Base-by-base conservation (phyloP, 2,329 filamentous ascomycete genomes). In the Colletotrichum lentis region DNA sequence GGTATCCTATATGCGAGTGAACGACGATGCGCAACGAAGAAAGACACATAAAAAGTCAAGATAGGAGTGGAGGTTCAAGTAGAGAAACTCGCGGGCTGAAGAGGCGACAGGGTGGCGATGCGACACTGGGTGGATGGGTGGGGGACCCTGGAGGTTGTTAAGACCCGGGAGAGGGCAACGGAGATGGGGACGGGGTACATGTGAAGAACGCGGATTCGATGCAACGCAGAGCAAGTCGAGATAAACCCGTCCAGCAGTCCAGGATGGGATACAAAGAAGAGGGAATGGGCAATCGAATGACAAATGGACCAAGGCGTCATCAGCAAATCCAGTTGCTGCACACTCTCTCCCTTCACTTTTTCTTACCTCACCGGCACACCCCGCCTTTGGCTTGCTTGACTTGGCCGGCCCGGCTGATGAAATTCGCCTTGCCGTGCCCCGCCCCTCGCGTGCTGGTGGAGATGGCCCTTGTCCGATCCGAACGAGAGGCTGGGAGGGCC, bases 51-150 rank as follows among this genome's bases (percentile, higher is more conserved):
- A 5, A 59, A 37, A 22, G 11, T 49, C 4, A 31, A 57, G 16
- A 22, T 35, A 57, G 61, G 27, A n/a, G 6, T 31, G 18, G 35
- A n/a, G 18, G 12, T 43, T 5, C 18, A 41, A 61, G 18, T 41
- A 55, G 37, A 41, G 53, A 41, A 60, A 56, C 22, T 68, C 16
- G 35, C 39, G 18, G 31, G 20, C 16, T 52, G 35, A 46, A 52
- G 10, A 66, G 31, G 50, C 14, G 41, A 50, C 24, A 37, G 56
- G 44, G 66, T 69, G 50, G 65, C 65, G 39, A 68, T 60, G 55
- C 3, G n/a, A 50, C 24, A 47, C 24, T 37, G 52, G 44, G 20
- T 50, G 31, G 47, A 55, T 53, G 43, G 39, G 27, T 47, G 52
- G 43, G 56, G 56, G 31, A 35, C 31, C 35, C 47, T 47, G 14